A percentile compares a stretch with the other conserved stretches of the same genome.
phyloP scores from a whole-genome alignment of 176 grass and related monocot species.

The Thinopyrum elongatum region DNA sequence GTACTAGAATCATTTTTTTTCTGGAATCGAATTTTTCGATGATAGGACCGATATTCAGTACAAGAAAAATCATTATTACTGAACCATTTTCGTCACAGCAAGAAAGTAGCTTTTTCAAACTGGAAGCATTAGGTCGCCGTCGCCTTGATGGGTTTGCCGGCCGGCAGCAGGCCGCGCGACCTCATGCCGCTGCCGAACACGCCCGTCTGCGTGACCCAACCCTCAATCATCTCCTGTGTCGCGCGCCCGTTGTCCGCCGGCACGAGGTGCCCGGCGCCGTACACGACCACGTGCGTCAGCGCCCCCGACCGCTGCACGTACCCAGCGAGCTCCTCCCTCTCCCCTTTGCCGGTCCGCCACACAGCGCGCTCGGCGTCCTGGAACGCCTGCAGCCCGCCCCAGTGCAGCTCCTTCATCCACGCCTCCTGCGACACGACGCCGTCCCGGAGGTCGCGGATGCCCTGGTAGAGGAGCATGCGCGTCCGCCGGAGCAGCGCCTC shows the following conservation, averaged over 20 bases:
- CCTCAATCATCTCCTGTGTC: constrained; percentile 53
- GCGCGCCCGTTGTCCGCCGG: constrained; percentile 31
- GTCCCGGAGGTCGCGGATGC: constrained; percentile 37
- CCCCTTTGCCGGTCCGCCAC: constrained; percentile 16
- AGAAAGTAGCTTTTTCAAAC: neutral
- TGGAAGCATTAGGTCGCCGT: neutral
- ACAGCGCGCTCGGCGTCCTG: constrained; percentile 32
- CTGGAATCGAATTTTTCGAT: too few relatives aligned
- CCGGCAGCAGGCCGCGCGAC: neutral
- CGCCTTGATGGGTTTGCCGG: neutral
- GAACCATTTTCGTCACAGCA: neutral
- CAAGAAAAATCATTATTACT: neutral
- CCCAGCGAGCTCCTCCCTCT: constrained; percentile 14
- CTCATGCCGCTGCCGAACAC: neutral
- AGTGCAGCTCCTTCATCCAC: constrained; percentile 39
- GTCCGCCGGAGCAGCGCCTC: constrained; percentile 41
- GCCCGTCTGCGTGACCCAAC: constrained; percentile 25
- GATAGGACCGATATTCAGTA: too few relatives aligned
- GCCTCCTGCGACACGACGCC: constrained; percentile 40
- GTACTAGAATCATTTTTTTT: too few relatives aligned
- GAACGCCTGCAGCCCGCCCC: constrained; percentile 27
- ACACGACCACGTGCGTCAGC: constrained; percentile 37
- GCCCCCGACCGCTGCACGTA: constrained; percentile 32
- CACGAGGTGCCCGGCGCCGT: constrained; percentile 35
- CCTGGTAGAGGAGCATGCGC: constrained; percentile 51